phyloP scores from a whole-genome alignment of 1,284 basidiomycete species.

The Prillingera fragicola region DNA sequence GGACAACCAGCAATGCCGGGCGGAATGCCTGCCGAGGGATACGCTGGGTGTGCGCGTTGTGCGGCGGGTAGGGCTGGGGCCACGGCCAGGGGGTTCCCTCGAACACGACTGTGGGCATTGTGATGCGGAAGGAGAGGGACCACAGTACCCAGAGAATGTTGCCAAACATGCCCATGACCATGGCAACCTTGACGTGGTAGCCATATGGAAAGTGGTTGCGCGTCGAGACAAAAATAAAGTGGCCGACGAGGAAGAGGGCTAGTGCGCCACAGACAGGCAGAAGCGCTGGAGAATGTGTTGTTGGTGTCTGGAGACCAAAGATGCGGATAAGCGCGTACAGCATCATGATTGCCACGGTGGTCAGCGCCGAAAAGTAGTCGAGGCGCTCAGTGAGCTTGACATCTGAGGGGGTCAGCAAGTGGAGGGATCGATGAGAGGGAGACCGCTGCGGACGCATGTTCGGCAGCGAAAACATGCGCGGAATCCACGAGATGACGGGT shows the following conservation, averaged over 20 bases:
- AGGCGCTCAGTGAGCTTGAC: slow-evolving; percentile 76
- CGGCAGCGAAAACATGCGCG: too few species aligned
- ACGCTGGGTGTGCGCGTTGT: slow-evolving; percentile 23
- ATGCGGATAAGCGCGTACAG: slow-evolving; percentile 70
- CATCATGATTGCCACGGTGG: slow-evolving; percentile 69
- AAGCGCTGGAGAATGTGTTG: slow-evolving; percentile 18
- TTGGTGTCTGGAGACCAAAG: slow-evolving; percentile 56
- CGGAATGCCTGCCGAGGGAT: slow-evolving; percentile 50
- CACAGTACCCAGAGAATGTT: slow-evolving; percentile 81
- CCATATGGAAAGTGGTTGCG: slow-evolving; percentile 77
- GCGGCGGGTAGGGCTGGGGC: slow-evolving; percentile 31
- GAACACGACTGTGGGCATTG: slow-evolving; percentile 24
- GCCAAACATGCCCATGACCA: slow-evolving; percentile 61
- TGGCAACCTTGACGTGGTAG: slow-evolving; percentile 88
- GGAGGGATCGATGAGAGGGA: too few species aligned
- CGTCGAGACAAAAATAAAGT: slow-evolving; percentile 54
- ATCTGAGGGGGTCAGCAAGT: too few species aligned
- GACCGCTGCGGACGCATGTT: too few species aligned
- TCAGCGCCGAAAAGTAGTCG: slow-evolving; percentile 92
- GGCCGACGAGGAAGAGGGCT: slow-evolving; percentile 28
- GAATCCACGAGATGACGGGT: not conserved
- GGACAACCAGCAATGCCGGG: slow-evolving; percentile 56
- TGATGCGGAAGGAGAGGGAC: slow-evolving; percentile 54
- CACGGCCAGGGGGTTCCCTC: slow-evolving; percentile 10
- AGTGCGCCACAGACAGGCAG: slow-evolving; percentile 22